These are phyloP conservation scores for Macrotyloma uniflorum DNA, from an alignment of 306 rosid genomes.

Conservation along the genomic window DNA sequence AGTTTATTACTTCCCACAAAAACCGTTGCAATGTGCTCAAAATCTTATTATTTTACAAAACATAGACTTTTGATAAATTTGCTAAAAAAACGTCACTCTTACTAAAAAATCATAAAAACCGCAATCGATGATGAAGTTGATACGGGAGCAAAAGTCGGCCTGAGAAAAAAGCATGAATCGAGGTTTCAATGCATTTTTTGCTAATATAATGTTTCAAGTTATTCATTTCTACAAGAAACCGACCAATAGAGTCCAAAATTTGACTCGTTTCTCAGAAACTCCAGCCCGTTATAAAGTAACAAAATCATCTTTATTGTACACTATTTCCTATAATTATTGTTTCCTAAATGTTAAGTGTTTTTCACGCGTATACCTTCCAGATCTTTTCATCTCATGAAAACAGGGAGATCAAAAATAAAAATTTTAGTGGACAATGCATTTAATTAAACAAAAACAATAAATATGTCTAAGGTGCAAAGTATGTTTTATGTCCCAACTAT, in stretches of 20 bases:
- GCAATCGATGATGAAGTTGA: neutral
- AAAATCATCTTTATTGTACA: neutral
- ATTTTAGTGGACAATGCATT: neutral
- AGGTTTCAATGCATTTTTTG: neutral
- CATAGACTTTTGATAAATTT: neutral
- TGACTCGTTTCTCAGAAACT: neutral
- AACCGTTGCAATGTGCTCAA: neutral
- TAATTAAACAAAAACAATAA: neutral
- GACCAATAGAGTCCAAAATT: conserved; percentile 2
- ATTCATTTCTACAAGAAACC: neutral
- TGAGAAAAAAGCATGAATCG: neutral
- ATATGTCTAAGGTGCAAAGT: neutral
- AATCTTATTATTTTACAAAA: neutral
- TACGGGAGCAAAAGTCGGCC: neutral
- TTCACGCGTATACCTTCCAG: neutral
- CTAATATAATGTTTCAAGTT: neutral
- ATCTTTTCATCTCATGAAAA: neutral
- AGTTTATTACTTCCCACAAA: neutral
- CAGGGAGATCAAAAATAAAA: neutral
- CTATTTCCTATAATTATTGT: neutral
- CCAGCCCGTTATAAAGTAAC: neutral
- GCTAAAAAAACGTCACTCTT: neutral
- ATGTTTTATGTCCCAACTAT: neutral
- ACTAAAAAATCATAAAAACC: neutral
- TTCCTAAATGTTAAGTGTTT: neutral